Evolutionary conservation across 2,329 filamentous ascomycete genomes (phyloP).

Genomic region (Akanthomyces dipterigenus): DNA sequence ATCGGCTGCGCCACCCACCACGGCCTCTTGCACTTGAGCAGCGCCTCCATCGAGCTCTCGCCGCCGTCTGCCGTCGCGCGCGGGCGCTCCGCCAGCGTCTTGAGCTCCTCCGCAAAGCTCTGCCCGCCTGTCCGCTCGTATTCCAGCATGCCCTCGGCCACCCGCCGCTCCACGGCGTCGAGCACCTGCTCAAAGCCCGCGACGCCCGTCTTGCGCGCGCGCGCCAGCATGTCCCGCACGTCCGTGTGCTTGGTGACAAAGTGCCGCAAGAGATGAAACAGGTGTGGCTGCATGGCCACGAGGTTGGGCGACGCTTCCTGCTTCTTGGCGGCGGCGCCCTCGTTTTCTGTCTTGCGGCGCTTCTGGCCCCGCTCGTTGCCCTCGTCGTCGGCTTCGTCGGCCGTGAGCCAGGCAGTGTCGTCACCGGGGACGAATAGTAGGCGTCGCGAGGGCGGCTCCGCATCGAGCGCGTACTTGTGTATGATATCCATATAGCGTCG

Average conservation of each 20-base stretch:
- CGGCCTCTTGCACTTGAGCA: constrained; percentile 68
- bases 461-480: constrained; percentile 65
- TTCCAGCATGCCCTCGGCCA: constrained; percentile 65
- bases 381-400: constrained; percentile 25
- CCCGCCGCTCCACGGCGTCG: constrained; percentile 64
- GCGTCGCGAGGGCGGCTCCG: constrained; percentile 56
- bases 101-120: constrained; percentile 38
- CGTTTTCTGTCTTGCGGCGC: constrained; percentile 38
- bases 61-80: constrained; percentile 31
- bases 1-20: constrained; percentile 91
- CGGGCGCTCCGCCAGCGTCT: constrained; percentile 19
- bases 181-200: constrained; percentile 71
- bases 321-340: constrained; percentile 15
- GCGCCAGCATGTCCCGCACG: constrained; percentile 77
- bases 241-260: constrained; percentile 75
- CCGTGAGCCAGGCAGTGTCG: constrained; percentile 38
- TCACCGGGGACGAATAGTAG: constrained; percentile 67
- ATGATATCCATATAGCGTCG: constrained; percentile 88
- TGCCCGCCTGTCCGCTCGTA: constrained; percentile 49
- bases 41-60: constrained; percentile 59
- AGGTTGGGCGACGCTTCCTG: constrained; percentile 54
- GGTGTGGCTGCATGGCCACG: constrained; percentile 76
- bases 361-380: constrained; percentile 45
- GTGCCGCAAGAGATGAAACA: constrained; percentile 84
- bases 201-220: constrained; percentile 62